Base-by-base conservation (phyloP, 495 filamentous ascomycete genomes). In the Lepraria neglecta region DNA sequence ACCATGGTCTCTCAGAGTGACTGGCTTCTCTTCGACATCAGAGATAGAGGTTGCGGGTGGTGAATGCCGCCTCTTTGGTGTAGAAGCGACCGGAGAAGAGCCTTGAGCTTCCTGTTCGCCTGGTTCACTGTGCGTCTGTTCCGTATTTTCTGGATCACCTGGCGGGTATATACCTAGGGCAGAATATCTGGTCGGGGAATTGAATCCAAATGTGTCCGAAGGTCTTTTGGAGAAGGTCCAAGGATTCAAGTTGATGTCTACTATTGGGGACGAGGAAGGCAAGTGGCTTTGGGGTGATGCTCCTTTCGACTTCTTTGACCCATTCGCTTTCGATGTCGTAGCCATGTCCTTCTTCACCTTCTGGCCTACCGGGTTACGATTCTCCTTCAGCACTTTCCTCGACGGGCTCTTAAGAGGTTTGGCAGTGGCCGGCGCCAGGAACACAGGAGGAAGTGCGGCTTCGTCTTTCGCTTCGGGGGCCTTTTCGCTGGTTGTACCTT, bases 221-320 rank as follows among this genome's bases (percentile, higher is more conserved):
- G 65, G 63, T 46, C 65, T 47, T 56, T 60, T 62, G 7, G 62
- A 40, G 14, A 64, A 19, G 1, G 65, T 67, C 65, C 65, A 65
- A 4, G 65, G 65, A 57, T 67, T 67, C 6, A 45, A 31, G 9
- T 44, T 38, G 31, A 50, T 60, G 42, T 58, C 31, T 31, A 46
- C 40, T 33, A 46, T 47, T 33, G 60, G 42, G 0, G 64, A 56
- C 7, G 55, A 38, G 3, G 52, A 28, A n/a, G 17, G 24, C 17
- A 35, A 24, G 6, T 45, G 51, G 19, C 15, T 47, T n/a, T n/a
- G 31, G 31, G 43, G 17, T 6, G 40, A 30, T n/a, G 50, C 19
- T 52, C 48, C 48, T 6, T 19, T 35, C n/a, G 31, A 42, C 21
- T 40, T 47, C 6, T 33, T 5, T 47, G 40, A 14, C 3, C 6